phyloP scores from a whole-genome alignment of 768 basidiomycete genomes.

The Tricholomella constricta region DNA sequence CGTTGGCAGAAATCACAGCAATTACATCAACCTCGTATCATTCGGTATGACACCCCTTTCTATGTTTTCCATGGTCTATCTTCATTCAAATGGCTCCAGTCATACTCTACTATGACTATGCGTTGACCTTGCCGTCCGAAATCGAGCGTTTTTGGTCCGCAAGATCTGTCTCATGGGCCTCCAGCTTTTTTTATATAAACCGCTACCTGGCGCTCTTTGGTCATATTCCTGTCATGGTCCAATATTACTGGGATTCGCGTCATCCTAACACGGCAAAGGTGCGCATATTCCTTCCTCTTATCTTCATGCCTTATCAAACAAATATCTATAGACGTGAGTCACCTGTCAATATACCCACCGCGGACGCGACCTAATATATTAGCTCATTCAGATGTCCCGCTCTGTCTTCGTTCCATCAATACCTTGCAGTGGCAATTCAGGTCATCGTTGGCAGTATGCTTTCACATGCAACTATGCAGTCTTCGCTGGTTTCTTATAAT shows the following conservation, averaged over 20 bases:
- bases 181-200: slow-evolving; percentile 44
- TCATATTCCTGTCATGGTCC: slow-evolving; percentile 37
- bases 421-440: slow-evolving; percentile 36
- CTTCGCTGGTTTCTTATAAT: not conserved
- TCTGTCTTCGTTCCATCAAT: slow-evolving; percentile 30
- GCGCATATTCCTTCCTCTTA: slow-evolving; percentile 1
- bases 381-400: slow-evolving; percentile 23
- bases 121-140: slow-evolving; percentile 47
- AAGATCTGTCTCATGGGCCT: slow-evolving; percentile 31
- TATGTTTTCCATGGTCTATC: not conserved
- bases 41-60: slow-evolving; percentile 14
- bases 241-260: slow-evolving; percentile 33
- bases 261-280: slow-evolving; percentile 26
- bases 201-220: slow-evolving; percentile 44
- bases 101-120: slow-evolving; percentile 51
- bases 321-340: slow-evolving; percentile 4
- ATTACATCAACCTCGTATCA: slow-evolving; percentile 16
- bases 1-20: slow-evolving; percentile 4
- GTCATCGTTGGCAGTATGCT: slow-evolving; percentile 39
- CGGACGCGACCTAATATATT: not conserved
- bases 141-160: slow-evolving; percentile 45
- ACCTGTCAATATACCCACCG: not conserved
- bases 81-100: slow-evolving; percentile 20
- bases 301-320: not conserved
- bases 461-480: not conserved